phyloP scores from a whole-genome alignment of 2,329 filamentous ascomycete species.

The Didymella pinodella region DNA sequence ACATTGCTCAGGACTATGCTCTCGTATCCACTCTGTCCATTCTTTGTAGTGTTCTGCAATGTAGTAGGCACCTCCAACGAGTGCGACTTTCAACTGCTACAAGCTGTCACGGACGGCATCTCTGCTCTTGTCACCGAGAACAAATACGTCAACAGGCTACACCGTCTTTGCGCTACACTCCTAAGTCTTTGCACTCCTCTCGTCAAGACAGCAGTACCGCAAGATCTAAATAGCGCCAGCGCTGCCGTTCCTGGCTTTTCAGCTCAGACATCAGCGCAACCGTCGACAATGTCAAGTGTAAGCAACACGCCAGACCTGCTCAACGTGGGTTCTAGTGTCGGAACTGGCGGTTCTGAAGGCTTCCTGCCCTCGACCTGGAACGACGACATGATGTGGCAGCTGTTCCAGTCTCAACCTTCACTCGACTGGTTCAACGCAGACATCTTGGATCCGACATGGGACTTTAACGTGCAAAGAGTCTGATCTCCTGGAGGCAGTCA shows the following conservation, averaged over 20 bases:
- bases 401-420: slow-evolving; percentile 46
- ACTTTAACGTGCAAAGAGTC: slow-evolving; percentile 23
- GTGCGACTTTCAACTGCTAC: slow-evolving; percentile 42
- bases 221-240: not conserved
- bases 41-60: slow-evolving; percentile 50
- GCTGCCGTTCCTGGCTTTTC: slow-evolving; percentile 12
- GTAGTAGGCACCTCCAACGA: slow-evolving; percentile 47
- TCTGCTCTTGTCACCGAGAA: slow-evolving; percentile 41
- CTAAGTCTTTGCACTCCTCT: slow-evolving; percentile 44
- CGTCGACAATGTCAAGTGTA: slow-evolving; percentile 7
- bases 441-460: slow-evolving; percentile 41
- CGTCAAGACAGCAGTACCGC: slow-evolving; percentile 18
- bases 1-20: slow-evolving; percentile 40
- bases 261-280: not conserved
- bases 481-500: not conserved
- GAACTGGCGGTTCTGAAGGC: slow-evolving; percentile 3
- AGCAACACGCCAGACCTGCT: slow-evolving; percentile 8
- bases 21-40: slow-evolving; percentile 46
- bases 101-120: slow-evolving; percentile 40
- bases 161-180: slow-evolving; percentile 40
- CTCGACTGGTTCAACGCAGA: slow-evolving; percentile 48
- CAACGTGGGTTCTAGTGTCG: not conserved
- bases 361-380: slow-evolving; percentile 38
- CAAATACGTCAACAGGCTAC: slow-evolving; percentile 40
- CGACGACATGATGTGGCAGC: slow-evolving; percentile 47